Evolutionary conservation across 192 early-diverging fungal genomes (phyloP).

Genomic region (Rhizoclosmatium globosum): DNA sequence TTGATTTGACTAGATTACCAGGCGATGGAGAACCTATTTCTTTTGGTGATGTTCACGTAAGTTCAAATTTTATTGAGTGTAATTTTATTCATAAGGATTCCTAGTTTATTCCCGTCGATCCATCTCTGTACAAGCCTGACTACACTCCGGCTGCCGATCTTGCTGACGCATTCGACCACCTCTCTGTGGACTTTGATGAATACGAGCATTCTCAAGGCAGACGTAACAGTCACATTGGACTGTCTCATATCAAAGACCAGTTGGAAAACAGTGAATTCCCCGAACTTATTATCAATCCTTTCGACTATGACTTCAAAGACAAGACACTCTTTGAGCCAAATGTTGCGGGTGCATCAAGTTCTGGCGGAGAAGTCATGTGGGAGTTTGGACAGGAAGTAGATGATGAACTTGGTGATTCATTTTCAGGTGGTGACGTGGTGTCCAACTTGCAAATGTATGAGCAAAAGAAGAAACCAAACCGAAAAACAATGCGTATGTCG

Average conservation of each 20-base stretch:
- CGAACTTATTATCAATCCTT: constrained; percentile 20
- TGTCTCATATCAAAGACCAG: background rate
- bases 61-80: constrained; percentile 9
- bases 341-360: background rate
- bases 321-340: background rate
- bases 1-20: constrained; percentile 38
- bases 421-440: background rate
- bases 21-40: constrained; percentile 33
- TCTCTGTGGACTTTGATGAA: constrained; percentile 38
- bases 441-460: background rate
- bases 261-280: constrained; percentile 16
- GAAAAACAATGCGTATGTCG: constrained; percentile 33
- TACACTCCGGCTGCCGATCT: constrained; percentile 30
- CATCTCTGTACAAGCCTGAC: constrained; percentile 32
- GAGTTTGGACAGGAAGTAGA: constrained; percentile 12
- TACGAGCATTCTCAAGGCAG: constrained; percentile 34
- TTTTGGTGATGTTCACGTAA: constrained; percentile 43
- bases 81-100: constrained; percentile 6
- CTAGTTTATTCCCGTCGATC: constrained; percentile 42
- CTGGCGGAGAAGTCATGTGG: constrained; percentile 28
- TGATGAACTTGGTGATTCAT: background rate
- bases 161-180: constrained; percentile 32
- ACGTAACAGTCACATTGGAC: background rate
- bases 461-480: background rate
- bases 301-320: background rate